Conservation (phyloP, 345 rosid species). For the Populus alba region DNA sequence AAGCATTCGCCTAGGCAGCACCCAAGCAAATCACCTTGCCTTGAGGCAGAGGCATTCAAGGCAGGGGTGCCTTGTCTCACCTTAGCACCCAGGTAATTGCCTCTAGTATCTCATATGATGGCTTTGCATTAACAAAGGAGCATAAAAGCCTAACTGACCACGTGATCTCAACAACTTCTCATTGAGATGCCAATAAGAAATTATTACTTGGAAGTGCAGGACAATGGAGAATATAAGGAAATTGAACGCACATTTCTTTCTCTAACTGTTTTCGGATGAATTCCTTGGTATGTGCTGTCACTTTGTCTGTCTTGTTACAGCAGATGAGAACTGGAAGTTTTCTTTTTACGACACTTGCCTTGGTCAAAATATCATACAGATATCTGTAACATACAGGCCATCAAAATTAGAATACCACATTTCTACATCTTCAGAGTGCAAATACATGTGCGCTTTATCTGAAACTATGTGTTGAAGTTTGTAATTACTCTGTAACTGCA, state of each 20-base stretch:
- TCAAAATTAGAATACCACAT: slow-evolving; percentile 1
- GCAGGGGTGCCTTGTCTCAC: no score
- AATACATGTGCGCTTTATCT: neutral
- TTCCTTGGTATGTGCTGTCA: slow-evolving; percentile 90
- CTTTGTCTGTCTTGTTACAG: slow-evolving; percentile 92
- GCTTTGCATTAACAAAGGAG: neutral
- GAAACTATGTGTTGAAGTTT: slow-evolving; percentile 2
- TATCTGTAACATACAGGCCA: slow-evolving; percentile 49
- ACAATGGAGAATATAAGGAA: neutral
- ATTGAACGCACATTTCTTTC: slow-evolving; percentile 72
- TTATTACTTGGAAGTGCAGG: neutral
- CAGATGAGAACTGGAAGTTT: slow-evolving; percentile 74
- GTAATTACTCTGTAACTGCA: slow-evolving; percentile 69
- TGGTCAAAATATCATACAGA: slow-evolving; percentile 83
- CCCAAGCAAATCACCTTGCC: no score
- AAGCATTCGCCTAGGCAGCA: no score
- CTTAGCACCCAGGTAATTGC: no score
- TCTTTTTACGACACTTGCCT: slow-evolving; percentile 65
- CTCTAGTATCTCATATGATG: no score
- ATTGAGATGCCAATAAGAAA: slow-evolving; percentile 1
- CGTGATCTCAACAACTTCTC: neutral
- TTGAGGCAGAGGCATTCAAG: no score
- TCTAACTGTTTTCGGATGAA: slow-evolving; percentile 86
- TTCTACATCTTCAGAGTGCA: no score
- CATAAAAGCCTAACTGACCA: neutral